Percentiles rank a stretch among this genome's conserved stretches.
Evolutionary conservation across 2,329 filamentous ascomycete genomes (phyloP).

Genomic region (Amylocarpus encephaloides): DNA sequence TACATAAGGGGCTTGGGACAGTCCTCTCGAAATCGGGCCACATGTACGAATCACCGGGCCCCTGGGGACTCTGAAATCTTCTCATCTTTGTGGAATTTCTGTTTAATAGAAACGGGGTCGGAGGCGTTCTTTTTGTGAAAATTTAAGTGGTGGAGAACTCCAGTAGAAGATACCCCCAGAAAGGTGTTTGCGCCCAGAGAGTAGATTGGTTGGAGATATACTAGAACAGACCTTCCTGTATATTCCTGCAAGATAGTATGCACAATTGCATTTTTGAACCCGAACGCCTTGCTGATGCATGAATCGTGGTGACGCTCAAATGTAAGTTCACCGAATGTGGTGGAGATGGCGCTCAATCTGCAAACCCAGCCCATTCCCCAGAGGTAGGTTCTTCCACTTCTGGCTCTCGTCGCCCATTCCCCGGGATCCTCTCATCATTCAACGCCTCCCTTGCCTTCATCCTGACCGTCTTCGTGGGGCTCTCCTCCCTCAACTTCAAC

Average conservation of each 20-base stretch:
- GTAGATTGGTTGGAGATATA: neutral
- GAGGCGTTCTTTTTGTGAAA: neutral
- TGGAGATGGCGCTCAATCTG: slow-evolving; percentile 19
- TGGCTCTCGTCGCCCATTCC: slow-evolving; percentile 41
- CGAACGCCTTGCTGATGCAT: slow-evolving; percentile 7
- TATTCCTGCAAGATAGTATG: neutral
- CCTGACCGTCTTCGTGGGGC: slow-evolving; percentile 66
- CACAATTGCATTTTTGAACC: neutral
- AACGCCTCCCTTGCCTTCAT: slow-evolving; percentile 63
- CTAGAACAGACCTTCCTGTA: neutral
- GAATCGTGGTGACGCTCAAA: too few species aligned
- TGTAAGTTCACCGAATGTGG: too few species aligned
- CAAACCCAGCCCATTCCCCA: slow-evolving; percentile 33
- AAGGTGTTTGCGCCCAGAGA: neutral
- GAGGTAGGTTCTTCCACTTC: slow-evolving; percentile 33
- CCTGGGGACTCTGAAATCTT: slow-evolving; percentile 8
- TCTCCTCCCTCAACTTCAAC: slow-evolving; percentile 39
- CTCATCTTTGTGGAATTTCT: slow-evolving; percentile 1
- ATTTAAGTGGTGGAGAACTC: neutral
- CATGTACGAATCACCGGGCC: slow-evolving; percentile 59
- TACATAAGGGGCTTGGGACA: slow-evolving; percentile 75
- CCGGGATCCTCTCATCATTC: slow-evolving; percentile 65
- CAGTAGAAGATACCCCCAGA: slow-evolving; percentile 5
- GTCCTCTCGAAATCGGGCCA: slow-evolving; percentile 72
- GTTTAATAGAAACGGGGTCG: neutral